Evolutionary conservation across 768 basidiomycete species (phyloP).

Genomic region (Termitomyces bulborhizus): DNA sequence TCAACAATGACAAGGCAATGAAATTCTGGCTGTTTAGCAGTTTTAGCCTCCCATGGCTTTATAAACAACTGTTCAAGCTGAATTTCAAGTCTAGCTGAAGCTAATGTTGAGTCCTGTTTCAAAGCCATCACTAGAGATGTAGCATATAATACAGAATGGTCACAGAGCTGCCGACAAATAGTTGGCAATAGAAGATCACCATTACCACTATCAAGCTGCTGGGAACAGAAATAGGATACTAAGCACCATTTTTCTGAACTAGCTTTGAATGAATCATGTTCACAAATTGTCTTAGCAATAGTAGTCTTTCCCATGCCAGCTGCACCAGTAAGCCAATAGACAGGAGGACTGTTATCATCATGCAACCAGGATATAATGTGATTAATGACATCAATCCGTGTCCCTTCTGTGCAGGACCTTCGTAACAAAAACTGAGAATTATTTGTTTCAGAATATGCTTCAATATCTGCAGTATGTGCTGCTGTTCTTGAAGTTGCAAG

Average conservation of each 20-base stretch:
- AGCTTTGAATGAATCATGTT: too few relatives aligned
- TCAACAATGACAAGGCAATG: not conserved
- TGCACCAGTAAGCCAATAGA: not conserved
- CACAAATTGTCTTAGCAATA: not conserved
- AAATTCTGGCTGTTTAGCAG: too few relatives aligned
- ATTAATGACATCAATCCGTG: not conserved
- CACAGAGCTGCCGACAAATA: not conserved
- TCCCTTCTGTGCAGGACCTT: not conserved
- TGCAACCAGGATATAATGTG: not conserved
- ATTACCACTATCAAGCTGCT: not conserved
- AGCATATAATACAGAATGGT: not conserved
- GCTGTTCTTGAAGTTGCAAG: not conserved
- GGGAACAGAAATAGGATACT: not conserved
- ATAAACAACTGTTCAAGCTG: not conserved
- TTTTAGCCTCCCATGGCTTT: not conserved
- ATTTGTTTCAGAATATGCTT: too few relatives aligned
- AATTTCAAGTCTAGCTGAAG: not conserved
- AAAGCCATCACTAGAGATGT: not conserved
- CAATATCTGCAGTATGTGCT: not conserved
- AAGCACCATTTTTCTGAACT: not conserved
- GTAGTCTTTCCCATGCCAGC: not conserved
- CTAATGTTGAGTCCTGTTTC: not conserved
- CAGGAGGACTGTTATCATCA: not conserved
- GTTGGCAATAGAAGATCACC: not conserved
- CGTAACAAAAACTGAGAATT: not conserved